A percentile compares a stretch with the other conserved stretches of the same genome.
phyloP scores from a whole-genome alignment of 169 alveolate genomes.

The Plasmodium knowlesi region DNA sequence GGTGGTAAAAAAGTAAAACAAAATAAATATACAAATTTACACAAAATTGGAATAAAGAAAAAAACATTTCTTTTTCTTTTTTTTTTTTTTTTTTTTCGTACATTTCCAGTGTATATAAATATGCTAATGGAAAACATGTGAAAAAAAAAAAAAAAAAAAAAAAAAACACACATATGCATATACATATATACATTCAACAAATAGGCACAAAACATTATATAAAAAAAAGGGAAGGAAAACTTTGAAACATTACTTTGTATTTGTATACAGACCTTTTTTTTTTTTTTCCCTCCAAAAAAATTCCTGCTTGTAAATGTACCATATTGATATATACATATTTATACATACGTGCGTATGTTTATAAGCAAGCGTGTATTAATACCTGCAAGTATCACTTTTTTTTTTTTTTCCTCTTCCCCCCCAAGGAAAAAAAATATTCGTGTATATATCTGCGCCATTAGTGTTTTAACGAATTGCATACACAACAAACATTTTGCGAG shows the following conservation, averaged over 20 bases:
- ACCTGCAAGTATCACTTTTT: background rate
- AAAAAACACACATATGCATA: background rate
- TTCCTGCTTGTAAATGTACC: constrained; percentile 23
- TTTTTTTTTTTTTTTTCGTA: background rate
- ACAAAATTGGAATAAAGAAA: constrained; percentile 17
- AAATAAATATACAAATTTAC: constrained; percentile 13
- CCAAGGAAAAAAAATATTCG: background rate
- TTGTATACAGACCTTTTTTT: constrained; percentile 44
- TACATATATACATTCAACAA: background rate
- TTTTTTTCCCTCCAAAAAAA: constrained; percentile 40
- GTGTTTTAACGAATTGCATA: background rate
- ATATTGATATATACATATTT: constrained; percentile 3
- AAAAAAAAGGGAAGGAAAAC: constrained; percentile 1
- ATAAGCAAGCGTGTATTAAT: background rate
- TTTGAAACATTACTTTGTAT: background rate
- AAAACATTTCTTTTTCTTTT: background rate
- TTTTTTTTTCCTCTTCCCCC: background rate
- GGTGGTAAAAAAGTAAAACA: constrained; percentile 1
- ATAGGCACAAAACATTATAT: background rate
- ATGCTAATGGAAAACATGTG: constrained; percentile 15
- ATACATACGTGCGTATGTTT: constrained; percentile 1
- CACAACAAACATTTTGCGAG: background rate
- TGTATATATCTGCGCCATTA: background rate
- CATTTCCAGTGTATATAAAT: background rate
- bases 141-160: constrained; percentile 26